A percentile compares a stretch with the other conserved stretches of the same genome.
Conservation (phyloP, 2,329 filamentous ascomycete species). For the Acrocalymma vagum region DNA sequence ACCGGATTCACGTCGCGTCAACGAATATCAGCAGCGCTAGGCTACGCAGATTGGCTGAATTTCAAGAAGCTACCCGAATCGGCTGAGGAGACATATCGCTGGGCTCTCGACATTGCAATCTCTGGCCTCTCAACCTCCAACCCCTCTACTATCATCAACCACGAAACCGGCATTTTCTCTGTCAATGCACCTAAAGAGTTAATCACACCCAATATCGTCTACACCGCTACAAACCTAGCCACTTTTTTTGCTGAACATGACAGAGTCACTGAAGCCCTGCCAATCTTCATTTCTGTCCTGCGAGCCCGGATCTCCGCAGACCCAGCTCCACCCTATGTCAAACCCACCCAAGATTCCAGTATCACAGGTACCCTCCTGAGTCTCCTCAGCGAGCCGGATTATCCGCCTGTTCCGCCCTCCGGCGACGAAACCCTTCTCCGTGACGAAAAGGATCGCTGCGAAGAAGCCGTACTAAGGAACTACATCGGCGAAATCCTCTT, state of each 20-base stretch:
- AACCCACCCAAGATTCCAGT: slow-evolving; percentile 29
- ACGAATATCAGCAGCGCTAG: slow-evolving; percentile 80
- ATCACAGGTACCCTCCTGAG: slow-evolving; percentile 36
- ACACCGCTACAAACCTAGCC: slow-evolving; percentile 78
- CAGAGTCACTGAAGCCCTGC: slow-evolving; percentile 74
- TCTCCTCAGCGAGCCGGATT: slow-evolving; percentile 62
- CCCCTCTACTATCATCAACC: slow-evolving; percentile 62
- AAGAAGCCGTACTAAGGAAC: slow-evolving; percentile 85
- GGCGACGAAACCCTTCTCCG: slow-evolving; percentile 74
- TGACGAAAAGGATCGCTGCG: slow-evolving; percentile 72
- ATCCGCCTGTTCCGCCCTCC: slow-evolving; percentile 74
- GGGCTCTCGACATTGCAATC: slow-evolving; percentile 79
- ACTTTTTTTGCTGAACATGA: slow-evolving; percentile 77
- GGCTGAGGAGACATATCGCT: slow-evolving; percentile 75
- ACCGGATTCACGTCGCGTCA: slow-evolving; percentile 81
- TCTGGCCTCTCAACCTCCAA: slow-evolving; percentile 58
- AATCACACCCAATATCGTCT: slow-evolving; percentile 78
- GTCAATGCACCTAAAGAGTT: slow-evolving; percentile 58
- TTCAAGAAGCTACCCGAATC: slow-evolving; percentile 73
- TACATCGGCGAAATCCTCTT: slow-evolving; percentile 96
- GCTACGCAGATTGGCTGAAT: slow-evolving; percentile 85
- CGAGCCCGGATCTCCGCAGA: slow-evolving; percentile 73
- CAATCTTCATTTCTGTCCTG: slow-evolving; percentile 85
- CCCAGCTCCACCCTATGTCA: slow-evolving; percentile 45
- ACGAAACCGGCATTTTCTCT: slow-evolving; percentile 67